phyloP scores from a whole-genome alignment of 305 asterid genomes.

The Fraxinus latifolia region DNA sequence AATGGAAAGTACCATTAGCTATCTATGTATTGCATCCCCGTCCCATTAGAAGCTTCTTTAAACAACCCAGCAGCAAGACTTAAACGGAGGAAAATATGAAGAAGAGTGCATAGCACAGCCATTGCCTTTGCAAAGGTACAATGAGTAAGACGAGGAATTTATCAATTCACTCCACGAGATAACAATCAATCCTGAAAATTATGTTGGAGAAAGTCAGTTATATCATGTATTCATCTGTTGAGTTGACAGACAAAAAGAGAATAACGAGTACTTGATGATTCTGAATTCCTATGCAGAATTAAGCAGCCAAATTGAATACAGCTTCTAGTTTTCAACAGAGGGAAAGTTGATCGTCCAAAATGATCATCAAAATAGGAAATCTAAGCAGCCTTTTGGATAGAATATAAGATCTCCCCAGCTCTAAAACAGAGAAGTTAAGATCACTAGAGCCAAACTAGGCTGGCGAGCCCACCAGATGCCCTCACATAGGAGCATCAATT shows the following conservation, averaged over 20 bases:
- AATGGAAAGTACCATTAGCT: slow-evolving; percentile 16
- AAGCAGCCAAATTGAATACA: neutral
- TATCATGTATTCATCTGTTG: slow-evolving; percentile 15
- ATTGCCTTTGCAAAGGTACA: slow-evolving; percentile 30
- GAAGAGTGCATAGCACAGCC: slow-evolving; percentile 35
- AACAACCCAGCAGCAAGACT: slow-evolving; percentile 34
- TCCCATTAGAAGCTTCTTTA: slow-evolving; percentile 28
- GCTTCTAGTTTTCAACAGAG: neutral
- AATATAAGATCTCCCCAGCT: neutral
- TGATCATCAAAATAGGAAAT: neutral
- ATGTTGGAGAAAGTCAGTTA: neutral
- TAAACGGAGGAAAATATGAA: slow-evolving; percentile 34
- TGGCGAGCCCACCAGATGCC: slow-evolving; percentile 3
- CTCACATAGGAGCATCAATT: slow-evolving; percentile 5
- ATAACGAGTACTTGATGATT: neutral
- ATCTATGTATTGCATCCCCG: slow-evolving; percentile 25
- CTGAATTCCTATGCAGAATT: slow-evolving; percentile 12
- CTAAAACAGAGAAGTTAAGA: neutral
- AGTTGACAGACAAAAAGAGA: slow-evolving; percentile 9
- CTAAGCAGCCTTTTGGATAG: neutral
- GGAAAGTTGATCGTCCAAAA: neutral
- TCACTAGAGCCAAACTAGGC: neutral
- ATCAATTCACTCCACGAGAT: slow-evolving; percentile 34
- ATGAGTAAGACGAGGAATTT: slow-evolving; percentile 33
- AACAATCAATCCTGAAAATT: slow-evolving; percentile 28